These are phyloP conservation scores for Solanum hybrid DNA, from an alignment of 305 asterid genomes.

Conservation along the genomic window DNA sequence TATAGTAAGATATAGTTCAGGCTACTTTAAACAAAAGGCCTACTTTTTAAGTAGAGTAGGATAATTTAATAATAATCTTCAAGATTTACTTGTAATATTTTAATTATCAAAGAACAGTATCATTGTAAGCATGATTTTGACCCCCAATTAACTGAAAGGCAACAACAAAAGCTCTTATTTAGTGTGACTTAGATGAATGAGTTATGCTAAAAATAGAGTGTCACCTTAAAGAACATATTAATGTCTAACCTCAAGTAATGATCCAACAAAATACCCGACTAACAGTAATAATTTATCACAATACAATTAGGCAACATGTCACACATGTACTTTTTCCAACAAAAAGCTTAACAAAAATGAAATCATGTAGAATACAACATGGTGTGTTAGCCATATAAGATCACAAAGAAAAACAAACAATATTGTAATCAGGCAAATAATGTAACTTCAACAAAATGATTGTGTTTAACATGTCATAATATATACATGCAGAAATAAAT, in stretches of 20 bases:
- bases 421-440: neutral
- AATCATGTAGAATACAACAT: neutral
- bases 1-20: no score
- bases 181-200: neutral
- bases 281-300: neutral
- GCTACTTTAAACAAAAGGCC: neutral
- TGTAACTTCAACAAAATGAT: neutral
- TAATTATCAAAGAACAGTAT: neutral
- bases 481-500: neutral
- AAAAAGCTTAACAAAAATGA: neutral
- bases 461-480: neutral
- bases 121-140: neutral
- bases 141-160: neutral
- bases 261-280: neutral
- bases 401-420: neutral
- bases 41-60: neutral
- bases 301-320: neutral
- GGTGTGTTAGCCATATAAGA: neutral
- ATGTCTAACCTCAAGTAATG: neutral
- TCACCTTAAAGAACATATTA: neutral
- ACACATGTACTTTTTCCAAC: neutral
- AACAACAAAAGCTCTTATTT: neutral
- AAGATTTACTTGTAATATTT: neutral
- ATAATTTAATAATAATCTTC: neutral
- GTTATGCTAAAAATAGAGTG: neutral